Conservation (phyloP, 495 filamentous ascomycete genomes). For the Peziza echinospora region DNA sequence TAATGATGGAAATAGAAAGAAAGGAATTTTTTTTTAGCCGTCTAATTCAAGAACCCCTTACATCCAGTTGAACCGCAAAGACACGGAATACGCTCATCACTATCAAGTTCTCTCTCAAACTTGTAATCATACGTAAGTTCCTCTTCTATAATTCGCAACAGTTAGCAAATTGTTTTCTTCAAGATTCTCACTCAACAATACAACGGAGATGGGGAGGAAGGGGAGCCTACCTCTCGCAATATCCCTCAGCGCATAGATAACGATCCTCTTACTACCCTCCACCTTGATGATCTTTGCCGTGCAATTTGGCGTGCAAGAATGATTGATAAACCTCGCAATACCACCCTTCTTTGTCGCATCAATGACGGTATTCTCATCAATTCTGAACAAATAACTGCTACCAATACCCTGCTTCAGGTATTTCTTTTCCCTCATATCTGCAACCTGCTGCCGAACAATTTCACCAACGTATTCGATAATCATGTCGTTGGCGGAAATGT, state of each 20-base stretch:
- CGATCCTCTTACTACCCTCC: slow-evolving; percentile 95
- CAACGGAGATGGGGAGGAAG: neutral
- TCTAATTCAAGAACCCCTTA: slow-evolving; percentile 95
- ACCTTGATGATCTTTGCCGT: slow-evolving; percentile 99
- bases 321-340: slow-evolving; percentile 97
- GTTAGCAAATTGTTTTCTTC: slow-evolving; percentile 24
- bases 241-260: slow-evolving; percentile 91
- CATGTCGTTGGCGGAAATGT: slow-evolving; percentile 94
- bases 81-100: slow-evolving; percentile 87
- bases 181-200: neutral
- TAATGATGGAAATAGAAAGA: no score
- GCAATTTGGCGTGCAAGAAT: slow-evolving; percentile 93
- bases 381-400: slow-evolving; percentile 91
- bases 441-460: slow-evolving; percentile 86
- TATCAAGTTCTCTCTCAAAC: slow-evolving; percentile 91
- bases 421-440: slow-evolving; percentile 72
- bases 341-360: slow-evolving; percentile 97
- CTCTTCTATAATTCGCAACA: slow-evolving; percentile 46
- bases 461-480: slow-evolving; percentile 99
- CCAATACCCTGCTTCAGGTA: slow-evolving; percentile 95
- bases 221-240: slow-evolving; percentile 76
- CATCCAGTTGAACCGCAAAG: slow-evolving; percentile 86
- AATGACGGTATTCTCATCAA: slow-evolving; percentile 92
- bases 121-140: slow-evolving; percentile 99
- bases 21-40: no score